Evolutionary conservation across 306 rosid genomes (phyloP).

Genomic region (Vigna nakashimae): DNA sequence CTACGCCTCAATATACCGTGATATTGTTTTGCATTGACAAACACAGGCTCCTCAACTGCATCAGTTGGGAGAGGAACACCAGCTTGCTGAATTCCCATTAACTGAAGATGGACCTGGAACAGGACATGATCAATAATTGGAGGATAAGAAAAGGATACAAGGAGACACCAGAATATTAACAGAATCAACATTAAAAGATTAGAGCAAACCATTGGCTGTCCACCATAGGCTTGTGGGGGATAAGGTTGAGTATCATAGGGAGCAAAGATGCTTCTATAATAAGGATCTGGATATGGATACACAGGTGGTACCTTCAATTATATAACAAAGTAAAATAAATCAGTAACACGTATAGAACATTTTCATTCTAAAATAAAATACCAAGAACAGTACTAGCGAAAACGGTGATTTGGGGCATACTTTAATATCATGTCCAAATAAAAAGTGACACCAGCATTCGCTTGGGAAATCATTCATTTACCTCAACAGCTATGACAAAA

Average conservation of each 20-base stretch:
- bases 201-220: slow-evolving; percentile 77
- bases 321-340: slow-evolving; percentile 27
- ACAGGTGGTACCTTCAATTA: slow-evolving; percentile 69
- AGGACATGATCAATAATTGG: slow-evolving; percentile 24
- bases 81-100: slow-evolving; percentile 96
- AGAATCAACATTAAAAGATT: not conserved
- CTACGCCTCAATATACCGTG: slow-evolving; percentile 94
- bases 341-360: slow-evolving; percentile 20
- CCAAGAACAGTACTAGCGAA: slow-evolving; percentile 5
- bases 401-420: slow-evolving; percentile 16
- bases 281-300: slow-evolving; percentile 88
- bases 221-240: slow-evolving; percentile 80
- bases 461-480: not conserved
- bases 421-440: slow-evolving; percentile 16
- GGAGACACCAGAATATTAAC: not conserved
- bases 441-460: slow-evolving; percentile 14
- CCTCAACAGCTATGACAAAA: slow-evolving; percentile 6
- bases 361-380: slow-evolving; percentile 9
- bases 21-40: slow-evolving; percentile 95
- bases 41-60: slow-evolving; percentile 94
- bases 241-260: slow-evolving; percentile 77
- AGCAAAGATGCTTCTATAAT: slow-evolving; percentile 89
- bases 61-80: slow-evolving; percentile 94
- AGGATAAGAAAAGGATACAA: slow-evolving; percentile 1
- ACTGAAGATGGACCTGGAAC: slow-evolving; percentile 80